phyloP scores from a whole-genome alignment of 805 yeast species.

The Yarrowia sp. region DNA sequence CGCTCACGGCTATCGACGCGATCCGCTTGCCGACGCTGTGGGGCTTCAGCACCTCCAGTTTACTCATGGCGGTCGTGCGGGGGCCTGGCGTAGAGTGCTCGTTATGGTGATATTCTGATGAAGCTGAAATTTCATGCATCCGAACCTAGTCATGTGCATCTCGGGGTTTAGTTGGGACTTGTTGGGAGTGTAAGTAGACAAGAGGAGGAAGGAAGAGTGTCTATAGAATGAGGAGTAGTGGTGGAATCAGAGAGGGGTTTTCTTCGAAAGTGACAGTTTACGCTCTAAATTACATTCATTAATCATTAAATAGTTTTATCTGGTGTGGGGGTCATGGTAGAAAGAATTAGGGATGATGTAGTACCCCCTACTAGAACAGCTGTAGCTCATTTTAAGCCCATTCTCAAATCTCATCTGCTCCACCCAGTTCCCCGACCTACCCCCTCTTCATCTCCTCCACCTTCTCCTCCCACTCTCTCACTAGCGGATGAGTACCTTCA shows the following conservation, averaged over 20 bases:
- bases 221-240: too few species aligned
- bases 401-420: too few species aligned
- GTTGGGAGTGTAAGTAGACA: too few species aligned
- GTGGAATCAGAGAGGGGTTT: too few species aligned
- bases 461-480: conserved; percentile 56
- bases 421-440: background rate
- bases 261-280: too few species aligned
- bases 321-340: too few species aligned
- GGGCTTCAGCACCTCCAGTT: conserved; percentile 27
- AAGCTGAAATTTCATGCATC: conserved; percentile 36
- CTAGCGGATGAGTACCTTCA: conserved; percentile 51
- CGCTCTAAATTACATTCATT: conserved; percentile 2
- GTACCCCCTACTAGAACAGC: too few species aligned
- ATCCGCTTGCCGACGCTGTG: conserved; percentile 32
- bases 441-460: background rate
- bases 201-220: too few species aligned
- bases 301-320: background rate
- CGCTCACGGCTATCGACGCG: conserved; percentile 25
- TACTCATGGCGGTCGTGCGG: conserved; percentile 9
- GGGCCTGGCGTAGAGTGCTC: background rate
- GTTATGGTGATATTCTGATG: conserved; percentile 2
- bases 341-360: too few species aligned
- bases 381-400: too few species aligned
- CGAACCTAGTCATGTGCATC: background rate
- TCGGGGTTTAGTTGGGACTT: background rate